These are phyloP conservation scores for Davidsoniella virescens DNA, from an alignment of 2,329 filamentous ascomycete species.

Conservation along the genomic window DNA sequence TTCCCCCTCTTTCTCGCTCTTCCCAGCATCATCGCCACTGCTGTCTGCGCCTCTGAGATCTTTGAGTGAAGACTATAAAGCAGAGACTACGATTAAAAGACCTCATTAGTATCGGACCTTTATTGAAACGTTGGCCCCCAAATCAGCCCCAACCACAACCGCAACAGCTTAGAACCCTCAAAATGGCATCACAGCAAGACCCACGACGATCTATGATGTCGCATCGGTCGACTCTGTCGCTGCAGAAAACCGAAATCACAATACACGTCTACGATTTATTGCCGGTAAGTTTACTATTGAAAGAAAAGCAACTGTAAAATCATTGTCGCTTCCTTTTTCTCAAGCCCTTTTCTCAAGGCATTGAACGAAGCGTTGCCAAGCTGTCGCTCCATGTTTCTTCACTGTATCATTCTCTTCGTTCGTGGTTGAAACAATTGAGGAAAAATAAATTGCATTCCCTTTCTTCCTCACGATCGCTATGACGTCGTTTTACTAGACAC, in stretches of 20 bases:
- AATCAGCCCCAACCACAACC: neutral
- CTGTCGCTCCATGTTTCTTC: neutral
- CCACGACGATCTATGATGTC: constrained; percentile 23
- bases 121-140: neutral
- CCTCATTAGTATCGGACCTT: too few species aligned
- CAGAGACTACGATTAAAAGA: too few species aligned
- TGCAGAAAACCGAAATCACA: constrained; percentile 55
- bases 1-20: neutral
- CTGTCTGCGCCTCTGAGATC: neutral
- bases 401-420: neutral
- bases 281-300: constrained; percentile 32
- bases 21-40: neutral
- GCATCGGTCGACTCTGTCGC: constrained; percentile 50
- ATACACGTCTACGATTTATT: constrained; percentile 69
- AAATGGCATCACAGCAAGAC: constrained; percentile 28
- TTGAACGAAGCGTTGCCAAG: neutral
- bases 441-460: neutral
- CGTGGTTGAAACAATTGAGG: too few species aligned
- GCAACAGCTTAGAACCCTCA: neutral
- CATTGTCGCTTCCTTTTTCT: neutral
- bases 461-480: neutral
- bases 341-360: constrained; percentile 42
- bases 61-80: too few species aligned
- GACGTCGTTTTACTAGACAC: neutral
- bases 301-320: too few species aligned